A percentile compares a stretch with the other conserved stretches of the same genome.
phyloP scores from a whole-genome alignment of 129 eudicot genomes.

The Helianthus tuberosus region DNA sequence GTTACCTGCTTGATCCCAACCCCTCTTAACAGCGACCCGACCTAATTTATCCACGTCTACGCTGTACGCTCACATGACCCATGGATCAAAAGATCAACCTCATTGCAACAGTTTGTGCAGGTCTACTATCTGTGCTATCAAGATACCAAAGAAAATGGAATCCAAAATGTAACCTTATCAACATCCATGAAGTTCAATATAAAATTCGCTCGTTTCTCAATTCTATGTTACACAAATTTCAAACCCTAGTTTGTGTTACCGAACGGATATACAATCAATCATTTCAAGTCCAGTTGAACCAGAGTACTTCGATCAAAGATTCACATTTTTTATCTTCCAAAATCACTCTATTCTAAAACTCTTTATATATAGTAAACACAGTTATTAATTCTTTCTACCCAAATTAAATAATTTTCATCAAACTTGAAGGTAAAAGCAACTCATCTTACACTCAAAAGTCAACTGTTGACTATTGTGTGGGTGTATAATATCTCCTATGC shows the following conservation, averaged over 20 bases:
- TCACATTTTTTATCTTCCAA: slow-evolving; percentile 17
- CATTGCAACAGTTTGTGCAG: background rate
- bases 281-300: background rate
- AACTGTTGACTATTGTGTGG: slow-evolving; percentile 25
- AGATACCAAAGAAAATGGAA: background rate
- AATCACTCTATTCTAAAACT: slow-evolving; percentile 24
- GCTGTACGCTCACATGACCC: too few relatives aligned
- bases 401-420: slow-evolving; percentile 28
- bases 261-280: slow-evolving; percentile 5
- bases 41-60: background rate
- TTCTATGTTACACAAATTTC: background rate
- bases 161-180: background rate
- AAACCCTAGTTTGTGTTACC: background rate
- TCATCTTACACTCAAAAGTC: slow-evolving; percentile 20
- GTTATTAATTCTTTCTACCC: slow-evolving; percentile 28
- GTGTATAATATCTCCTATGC: slow-evolving; percentile 33
- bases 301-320: background rate
- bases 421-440: slow-evolving; percentile 16
- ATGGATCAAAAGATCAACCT: background rate
- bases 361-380: slow-evolving; percentile 25
- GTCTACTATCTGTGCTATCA: background rate
- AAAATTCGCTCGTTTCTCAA: background rate
- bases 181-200: slow-evolving; percentile 13
- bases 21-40: background rate
- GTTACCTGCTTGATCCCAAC: too few relatives aligned